These are phyloP conservation scores for Coemansia sp. DNA, from an alignment of 192 early-diverging fungal genomes.

Conservation along the genomic window DNA sequence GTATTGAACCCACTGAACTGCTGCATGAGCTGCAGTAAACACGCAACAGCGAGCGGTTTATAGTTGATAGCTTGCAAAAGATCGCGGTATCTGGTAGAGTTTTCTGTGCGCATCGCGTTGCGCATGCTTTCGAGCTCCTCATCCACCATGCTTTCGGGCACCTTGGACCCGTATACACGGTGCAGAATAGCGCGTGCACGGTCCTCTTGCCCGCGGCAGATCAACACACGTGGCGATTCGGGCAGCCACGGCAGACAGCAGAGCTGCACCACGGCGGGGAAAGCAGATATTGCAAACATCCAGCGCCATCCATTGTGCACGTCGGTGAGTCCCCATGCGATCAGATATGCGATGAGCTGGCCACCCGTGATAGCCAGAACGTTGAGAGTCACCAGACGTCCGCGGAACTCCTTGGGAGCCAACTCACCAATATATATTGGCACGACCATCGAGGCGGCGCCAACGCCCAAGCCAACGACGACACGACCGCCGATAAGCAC, in stretches of 20 bases:
- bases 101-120: constrained; percentile 56
- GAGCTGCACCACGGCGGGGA: constrained; percentile 55
- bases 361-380: constrained; percentile 63
- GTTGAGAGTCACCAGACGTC: constrained; percentile 59
- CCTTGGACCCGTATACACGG: constrained; percentile 34
- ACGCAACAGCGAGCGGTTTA: constrained; percentile 62
- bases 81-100: constrained; percentile 55
- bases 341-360: constrained; percentile 61
- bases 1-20: constrained; percentile 76
- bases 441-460: constrained; percentile 55
- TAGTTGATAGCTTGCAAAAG: constrained; percentile 57
- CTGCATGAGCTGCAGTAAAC: constrained; percentile 69
- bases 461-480: constrained; percentile 57
- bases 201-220: constrained; percentile 55
- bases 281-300: constrained; percentile 56
- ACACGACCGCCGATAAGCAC: constrained; percentile 56
- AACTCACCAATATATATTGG: constrained; percentile 61
- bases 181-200: constrained; percentile 55
- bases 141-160: constrained; percentile 52
- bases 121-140: constrained; percentile 57
- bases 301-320: constrained; percentile 58
- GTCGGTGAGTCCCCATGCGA: constrained; percentile 61
- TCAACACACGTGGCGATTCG: constrained; percentile 68
- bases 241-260: constrained; percentile 60
- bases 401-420: constrained; percentile 60